Evolutionary conservation across 805 yeast genomes (phyloP), one percentile per base, ranked within the genome.

Genomic region (Ogataea pignaliae): DNA sequence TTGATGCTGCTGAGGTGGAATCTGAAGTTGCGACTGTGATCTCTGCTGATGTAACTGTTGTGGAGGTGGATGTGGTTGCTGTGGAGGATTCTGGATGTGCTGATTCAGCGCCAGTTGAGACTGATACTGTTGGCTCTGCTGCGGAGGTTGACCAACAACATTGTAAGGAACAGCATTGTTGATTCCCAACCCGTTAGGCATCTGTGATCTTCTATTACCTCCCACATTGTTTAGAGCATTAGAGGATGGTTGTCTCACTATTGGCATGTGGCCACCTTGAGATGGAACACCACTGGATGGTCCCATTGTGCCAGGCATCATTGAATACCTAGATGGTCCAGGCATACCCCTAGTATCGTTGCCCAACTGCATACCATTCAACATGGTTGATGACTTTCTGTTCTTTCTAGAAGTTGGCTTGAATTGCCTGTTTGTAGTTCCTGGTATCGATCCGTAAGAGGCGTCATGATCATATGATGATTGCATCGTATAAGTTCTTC

Each of bases 381-480:
- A 59, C 48, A 65, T 54, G 3, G 60, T 50, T 2, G 69, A 59
- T 1, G 75, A 70, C 47, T 68, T 70, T 48, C 78, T 63, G 45
- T 69, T 69, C 57, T 73, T 73, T 51, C 77, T 61, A 4, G 72
- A 65, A n/a, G 76, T 68, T 32, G 72, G 69, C 44, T 64, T 66
- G 45, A 66, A 66, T 15, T 56, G 63, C 38, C 64, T 53, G 37
- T 46, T 48, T 34, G 52, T 31, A 44, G 43, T 48, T 46, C 53
- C 48, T 40, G 46, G 48, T 36, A 34, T 13, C 28, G 44, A 48
- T 43, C 50, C 45, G 29, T 40, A 46, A 9, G 52, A 48, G 8
- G 43, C 38, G 34, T 59, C 60, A 32, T 31, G 42, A 17, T 50
- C 56, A 41, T 50, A 56, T 11, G 21, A 39, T 32, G 42, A 36